phyloP scores from a whole-genome alignment of 2,329 filamentous ascomycete species.

The Fusarium ambrosium region DNA sequence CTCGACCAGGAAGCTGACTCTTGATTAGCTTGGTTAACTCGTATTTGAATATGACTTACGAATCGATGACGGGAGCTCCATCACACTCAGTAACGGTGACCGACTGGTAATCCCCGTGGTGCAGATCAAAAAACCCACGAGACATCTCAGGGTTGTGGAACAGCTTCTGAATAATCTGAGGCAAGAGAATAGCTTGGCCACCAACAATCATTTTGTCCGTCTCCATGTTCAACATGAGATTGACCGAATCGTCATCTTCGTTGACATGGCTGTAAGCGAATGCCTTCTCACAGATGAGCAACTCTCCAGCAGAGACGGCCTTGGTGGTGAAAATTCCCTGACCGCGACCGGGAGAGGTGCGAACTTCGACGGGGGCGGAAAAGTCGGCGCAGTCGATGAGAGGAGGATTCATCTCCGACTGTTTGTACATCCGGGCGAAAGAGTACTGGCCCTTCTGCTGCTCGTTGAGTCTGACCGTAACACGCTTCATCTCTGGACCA shows the following conservation, averaged over 20 bases:
- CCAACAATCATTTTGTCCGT: conserved; percentile 52
- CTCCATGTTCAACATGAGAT: conserved; percentile 55
- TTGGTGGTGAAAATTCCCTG: conserved; percentile 65
- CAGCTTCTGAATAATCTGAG: conserved; percentile 60
- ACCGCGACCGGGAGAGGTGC: conserved; percentile 56
- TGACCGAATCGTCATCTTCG: conserved; percentile 17
- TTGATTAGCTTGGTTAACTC: accelerated
- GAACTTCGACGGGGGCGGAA: conserved; percentile 57
- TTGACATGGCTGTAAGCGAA: conserved; percentile 57
- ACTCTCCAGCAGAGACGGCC: conserved; percentile 62
- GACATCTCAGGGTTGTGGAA: conserved; percentile 52
- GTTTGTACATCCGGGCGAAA: conserved; percentile 54
- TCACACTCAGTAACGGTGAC: conserved; percentile 45
- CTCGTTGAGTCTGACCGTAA: conserved; percentile 53
- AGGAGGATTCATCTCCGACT: conserved; percentile 55
- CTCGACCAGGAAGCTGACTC: conserved; percentile 59
- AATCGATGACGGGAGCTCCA: conserved; percentile 59
- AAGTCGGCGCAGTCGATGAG: conserved; percentile 64
- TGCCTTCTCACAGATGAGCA: conserved; percentile 69
- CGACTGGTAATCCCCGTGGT: conserved; percentile 56
- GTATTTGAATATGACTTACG: conserved; percentile 50
- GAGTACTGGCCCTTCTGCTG: conserved; percentile 55
- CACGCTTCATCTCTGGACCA: conserved; percentile 48
- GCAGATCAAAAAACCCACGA: conserved; percentile 46
- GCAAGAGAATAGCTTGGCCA: conserved; percentile 57